Base-by-base conservation (phyloP, 78 protist species). In the Creolimax fragrantissima region DNA sequence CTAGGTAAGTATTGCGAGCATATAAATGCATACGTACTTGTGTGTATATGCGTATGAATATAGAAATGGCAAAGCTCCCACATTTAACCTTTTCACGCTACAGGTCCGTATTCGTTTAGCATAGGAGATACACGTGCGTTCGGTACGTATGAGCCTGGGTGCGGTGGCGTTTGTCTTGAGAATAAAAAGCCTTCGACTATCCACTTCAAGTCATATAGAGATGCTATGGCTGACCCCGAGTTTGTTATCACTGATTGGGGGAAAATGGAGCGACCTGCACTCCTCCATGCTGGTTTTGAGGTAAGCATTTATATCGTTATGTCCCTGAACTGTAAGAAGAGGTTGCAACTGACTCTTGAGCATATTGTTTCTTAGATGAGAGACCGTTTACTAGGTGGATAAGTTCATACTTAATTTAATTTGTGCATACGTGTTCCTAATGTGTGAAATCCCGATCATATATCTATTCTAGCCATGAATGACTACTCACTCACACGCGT, bases 281-380 rank as follows among this genome's bases (percentile, higher is more conserved):
- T 42, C 44, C 84, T 96, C 35, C 97, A 96, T 90, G 43, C 93
- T 3, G 96, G 93, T 47, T 95, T 95, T 89, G 95, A 93, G 84
- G 94, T 95, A 3, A 58, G 74, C n/a, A n/a, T n/a, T n/a, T n/a
- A n/a, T n/a, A n/a, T n/a, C n/a, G n/a, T n/a, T n/a, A n/a, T n/a
- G n/a, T n/a, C n/a, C n/a, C n/a, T n/a, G n/a, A n/a, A n/a, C n/a
- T n/a, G n/a, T n/a, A n/a, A n/a, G n/a, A n/a, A n/a, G n/a, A n/a
- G n/a, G n/a, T n/a, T n/a, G n/a, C n/a, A n/a, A n/a, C n/a, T n/a
- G n/a, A n/a, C n/a, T n/a, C n/a, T n/a, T n/a, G n/a, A n/a, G n/a
- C n/a, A n/a, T n/a, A n/a, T n/a, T n/a, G n/a, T n/a, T n/a, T n/a
- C n/a, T n/a, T n/a, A n/a, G n/a, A n/a, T n/a, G n/a, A n/a, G n/a